Evolutionary conservation across 75 land plant genomes (phyloP), one percentile per base, ranked within the genome.

Genomic region (Selaginella moellendorffii): DNA sequence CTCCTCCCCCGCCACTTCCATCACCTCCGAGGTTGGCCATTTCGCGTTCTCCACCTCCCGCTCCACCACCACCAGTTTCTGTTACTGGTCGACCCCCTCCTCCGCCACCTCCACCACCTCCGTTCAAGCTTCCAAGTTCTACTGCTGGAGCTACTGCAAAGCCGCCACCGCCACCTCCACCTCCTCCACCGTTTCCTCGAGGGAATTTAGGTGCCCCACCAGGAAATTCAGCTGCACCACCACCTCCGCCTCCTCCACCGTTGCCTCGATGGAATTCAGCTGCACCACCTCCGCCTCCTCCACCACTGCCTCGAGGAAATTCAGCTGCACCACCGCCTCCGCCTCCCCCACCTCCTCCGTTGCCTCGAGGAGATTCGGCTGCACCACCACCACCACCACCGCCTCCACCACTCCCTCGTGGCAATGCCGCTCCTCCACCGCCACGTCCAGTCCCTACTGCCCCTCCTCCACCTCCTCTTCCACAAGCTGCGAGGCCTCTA

Each of bases 51-150:
- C n/a, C n/a, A 0, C 69, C 80, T 24, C 63, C 77, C 10, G 68
- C 77, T 26, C 88, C 93, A 64, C 61, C 83, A 62, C 76, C 83
- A 63, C 72, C 74, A 60, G 74, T 67, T 51, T 65, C 74, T 61
- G 64, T 67, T 27, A 22, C 27, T 14, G 30, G 63, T 51, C 25
- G 31, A 19, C n/a, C 26, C 31, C 65, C 67, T 24, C 66, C 73
- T 52, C 51, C 74, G 51, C 69, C 77, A 14, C 67, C 79, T 5
- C 80, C 85, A 72, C 76, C 80, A 0, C 74, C 60, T 28, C 61
- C 20, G 36, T 46, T 52, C 54, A 29, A 61, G 30, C 31, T 74
- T 24, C 71, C 71, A 53, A 75, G 79, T 8, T 74, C 75, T 10
- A 72, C 72, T 21, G 59, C 51, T 2, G 31, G 31, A 10, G 28